Conservation (phyloP, 768 basidiomycete species). For the Piloderma croceum region DNA sequence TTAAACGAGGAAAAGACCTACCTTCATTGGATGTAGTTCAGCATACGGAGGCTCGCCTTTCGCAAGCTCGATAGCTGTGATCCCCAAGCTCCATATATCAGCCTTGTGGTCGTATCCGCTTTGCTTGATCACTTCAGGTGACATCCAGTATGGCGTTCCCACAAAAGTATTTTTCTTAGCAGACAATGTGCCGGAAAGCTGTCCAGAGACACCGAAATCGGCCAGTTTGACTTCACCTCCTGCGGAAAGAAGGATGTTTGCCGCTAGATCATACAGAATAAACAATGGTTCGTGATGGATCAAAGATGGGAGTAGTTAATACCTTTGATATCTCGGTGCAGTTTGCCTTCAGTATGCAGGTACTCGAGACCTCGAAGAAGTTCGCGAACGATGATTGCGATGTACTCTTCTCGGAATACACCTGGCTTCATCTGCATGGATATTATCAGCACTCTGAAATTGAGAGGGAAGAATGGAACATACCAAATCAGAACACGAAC, state of each 20-base stretch:
- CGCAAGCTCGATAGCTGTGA: slow-evolving; percentile 95
- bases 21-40: slow-evolving; percentile 99
- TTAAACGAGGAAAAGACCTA: slow-evolving; percentile 25
- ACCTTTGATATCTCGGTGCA: slow-evolving; percentile 99
- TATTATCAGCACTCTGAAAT: slow-evolving; percentile 6
- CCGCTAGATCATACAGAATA: slow-evolving; percentile 55
- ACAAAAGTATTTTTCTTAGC: slow-evolving; percentile 99
- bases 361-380: slow-evolving; percentile 91
- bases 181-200: slow-evolving; percentile 86
- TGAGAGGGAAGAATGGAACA: slow-evolving; percentile 20
- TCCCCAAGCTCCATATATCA: slow-evolving; percentile 97
- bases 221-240: slow-evolving; percentile 95
- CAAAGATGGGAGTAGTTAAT: background rate
- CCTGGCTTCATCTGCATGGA: slow-evolving; percentile 92
- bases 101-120: slow-evolving; percentile 99
- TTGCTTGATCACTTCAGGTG: slow-evolving; percentile 98
- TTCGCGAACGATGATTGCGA: slow-evolving; percentile 93
- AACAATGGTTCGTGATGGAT: background rate
- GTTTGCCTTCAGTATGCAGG: slow-evolving; percentile 90
- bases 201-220: slow-evolving; percentile 98
- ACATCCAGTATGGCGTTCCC: slow-evolving; percentile 99
- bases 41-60: slow-evolving; percentile 98
- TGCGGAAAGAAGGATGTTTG: slow-evolving; percentile 89
- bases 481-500: slow-evolving; percentile 95
- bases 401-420: slow-evolving; percentile 96